Conservation (phyloP, 2,329 filamentous ascomycete genomes). For the Sarocladiaceae sp. region DNA sequence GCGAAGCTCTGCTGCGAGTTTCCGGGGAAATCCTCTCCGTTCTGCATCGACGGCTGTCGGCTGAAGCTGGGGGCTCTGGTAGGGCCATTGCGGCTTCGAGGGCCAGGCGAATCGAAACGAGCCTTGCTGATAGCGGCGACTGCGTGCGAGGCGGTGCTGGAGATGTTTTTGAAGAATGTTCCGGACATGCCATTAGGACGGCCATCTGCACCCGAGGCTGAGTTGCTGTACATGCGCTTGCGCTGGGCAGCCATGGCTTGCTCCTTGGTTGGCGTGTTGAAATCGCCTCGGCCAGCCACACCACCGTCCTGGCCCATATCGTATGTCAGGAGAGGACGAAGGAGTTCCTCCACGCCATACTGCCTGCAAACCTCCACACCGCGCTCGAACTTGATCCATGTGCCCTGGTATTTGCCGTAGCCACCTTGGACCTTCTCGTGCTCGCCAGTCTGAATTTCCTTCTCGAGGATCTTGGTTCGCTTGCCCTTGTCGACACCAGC, state of each 20-base stretch:
- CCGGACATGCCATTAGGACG: constrained; percentile 63
- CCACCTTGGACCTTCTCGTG: constrained; percentile 98
- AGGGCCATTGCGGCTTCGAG: constrained; percentile 57
- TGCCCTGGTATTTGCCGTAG: constrained; percentile 98
- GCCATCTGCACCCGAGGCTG: constrained; percentile 47
- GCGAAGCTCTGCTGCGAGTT: constrained; percentile 80
- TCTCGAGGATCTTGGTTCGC: constrained; percentile 94
- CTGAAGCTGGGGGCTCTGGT: constrained; percentile 64
- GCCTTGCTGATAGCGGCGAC: constrained; percentile 97
- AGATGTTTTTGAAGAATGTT: constrained; percentile 97
- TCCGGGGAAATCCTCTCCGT: constrained; percentile 58
- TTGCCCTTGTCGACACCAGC: constrained; percentile 97
- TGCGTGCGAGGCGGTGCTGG: constrained; percentile 83
- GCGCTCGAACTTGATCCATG: constrained; percentile 92
- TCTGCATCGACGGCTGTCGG: constrained; percentile 65
- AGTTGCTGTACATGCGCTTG: constrained; percentile 85
- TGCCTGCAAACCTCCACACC: constrained; percentile 86
- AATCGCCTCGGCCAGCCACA: constrained; percentile 62
- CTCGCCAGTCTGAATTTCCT: constrained; percentile 92
- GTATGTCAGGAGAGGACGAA: constrained; percentile 70
- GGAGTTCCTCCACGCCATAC: constrained; percentile 68
- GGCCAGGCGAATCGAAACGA: constrained; percentile 79
- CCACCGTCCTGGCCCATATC: constrained; percentile 74
- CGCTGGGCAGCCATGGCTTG: constrained; percentile 95
- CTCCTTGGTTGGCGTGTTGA: constrained; percentile 96